Evolutionary conservation across 208 protist species (phyloP).

Genomic region (Trypanosoma avium): DNA sequence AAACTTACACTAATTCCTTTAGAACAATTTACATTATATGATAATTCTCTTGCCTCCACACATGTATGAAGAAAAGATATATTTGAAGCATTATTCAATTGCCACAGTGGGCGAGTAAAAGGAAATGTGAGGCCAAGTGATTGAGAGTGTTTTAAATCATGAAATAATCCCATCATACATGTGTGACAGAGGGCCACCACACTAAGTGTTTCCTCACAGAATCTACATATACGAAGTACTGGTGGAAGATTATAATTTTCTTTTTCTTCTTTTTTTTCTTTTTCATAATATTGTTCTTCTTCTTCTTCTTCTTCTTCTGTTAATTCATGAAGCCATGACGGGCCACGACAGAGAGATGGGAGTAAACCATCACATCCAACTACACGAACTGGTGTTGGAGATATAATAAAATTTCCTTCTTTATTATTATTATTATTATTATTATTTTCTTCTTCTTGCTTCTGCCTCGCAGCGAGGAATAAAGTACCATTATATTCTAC

Average conservation of each 20-base stretch:
- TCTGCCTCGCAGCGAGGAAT: slow-evolving; percentile 43
- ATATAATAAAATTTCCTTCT: no score
- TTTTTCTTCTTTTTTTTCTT: slow-evolving; percentile 60
- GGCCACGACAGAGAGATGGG: slow-evolving; percentile 45
- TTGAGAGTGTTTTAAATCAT: no score
- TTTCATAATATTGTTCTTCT: neutral
- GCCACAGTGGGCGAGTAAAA: slow-evolving; percentile 44
- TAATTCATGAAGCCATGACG: slow-evolving; percentile 52
- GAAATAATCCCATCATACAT: slow-evolving; percentile 34
- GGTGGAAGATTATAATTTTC: slow-evolving; percentile 32
- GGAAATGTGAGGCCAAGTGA: slow-evolving; percentile 38
- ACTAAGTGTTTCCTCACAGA: slow-evolving; percentile 45
- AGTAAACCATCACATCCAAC: slow-evolving; percentile 44
- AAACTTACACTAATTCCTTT: neutral
- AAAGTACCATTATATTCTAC: slow-evolving; percentile 62
- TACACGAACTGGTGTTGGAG: slow-evolving; percentile 48
- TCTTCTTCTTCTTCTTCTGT: slow-evolving; percentile 8
- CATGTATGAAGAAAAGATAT: slow-evolving; percentile 45
- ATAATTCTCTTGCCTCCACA: slow-evolving; percentile 48
- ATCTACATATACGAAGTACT: slow-evolving; percentile 36
- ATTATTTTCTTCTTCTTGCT: no score
- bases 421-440: no score
- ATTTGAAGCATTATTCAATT: slow-evolving; percentile 37
- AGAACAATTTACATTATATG: slow-evolving; percentile 1
- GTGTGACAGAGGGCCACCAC: slow-evolving; percentile 50